Base-by-base conservation (phyloP, 371 early-diverging fungal genomes). In the Syncephalastrum sp. region DNA sequence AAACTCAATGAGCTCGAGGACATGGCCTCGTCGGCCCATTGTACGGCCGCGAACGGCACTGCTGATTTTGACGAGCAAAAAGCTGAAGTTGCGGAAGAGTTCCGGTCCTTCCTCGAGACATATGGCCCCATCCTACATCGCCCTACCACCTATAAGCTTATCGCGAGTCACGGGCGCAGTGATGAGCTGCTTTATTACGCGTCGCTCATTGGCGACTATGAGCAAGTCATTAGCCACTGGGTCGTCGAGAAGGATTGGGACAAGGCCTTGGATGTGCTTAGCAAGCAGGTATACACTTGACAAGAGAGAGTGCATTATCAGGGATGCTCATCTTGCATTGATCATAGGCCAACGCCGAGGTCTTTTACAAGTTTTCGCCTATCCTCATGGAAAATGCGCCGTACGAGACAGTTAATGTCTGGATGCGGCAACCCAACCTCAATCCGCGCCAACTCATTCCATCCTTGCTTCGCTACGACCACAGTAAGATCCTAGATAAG, bases 401-500 rank as follows among this genome's bases (percentile, higher is more conserved):
- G 0, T 80, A 80, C 25, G 91, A 89, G 27, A 75, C 91, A 21
- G 92, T 97, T 8, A 85, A 88, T 53, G 75, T 87, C 0, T 91
- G 92, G 87, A 94, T 93, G 76, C 82, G 89, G 44, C 89, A 90
- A 56, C 81, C 91, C 2, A 81, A 84, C 19, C 67, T 97, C 48
- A 88, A 91, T 45, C 89, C 95, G 4, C 75, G 88, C 56, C 73
- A 84, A 45, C 81, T 97, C n/a, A 88, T 97, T 45, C 97, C 96
- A 4, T 87, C 96, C 0, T 71, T 97, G 25, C 63, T 96, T 54
- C 89, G 89, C 56, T 90, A 91, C 60, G 83, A 91, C 38, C 81
- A 85, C 51, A 60, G 54, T 10, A 64, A 62, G 44, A 43, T 68
- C 10, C 29, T 66, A 16, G 63, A 70, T 13, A 55, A 63, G 25